phyloP scores from a whole-genome alignment of 441 rosid species.

The Eutrema salsugineum region DNA sequence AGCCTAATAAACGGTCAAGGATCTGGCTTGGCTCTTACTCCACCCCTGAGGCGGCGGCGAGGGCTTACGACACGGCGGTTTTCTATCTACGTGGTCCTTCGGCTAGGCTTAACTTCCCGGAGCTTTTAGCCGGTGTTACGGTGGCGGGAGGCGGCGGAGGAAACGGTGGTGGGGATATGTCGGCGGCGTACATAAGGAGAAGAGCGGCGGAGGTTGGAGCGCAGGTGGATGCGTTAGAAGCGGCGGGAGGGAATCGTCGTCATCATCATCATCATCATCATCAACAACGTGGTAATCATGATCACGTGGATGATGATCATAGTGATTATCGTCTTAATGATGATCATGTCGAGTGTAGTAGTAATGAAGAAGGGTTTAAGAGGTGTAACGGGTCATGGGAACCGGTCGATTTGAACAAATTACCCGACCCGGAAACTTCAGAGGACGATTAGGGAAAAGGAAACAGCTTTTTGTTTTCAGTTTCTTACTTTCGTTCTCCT shows the following conservation, averaged over 20 bases:
- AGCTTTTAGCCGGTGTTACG: slow-evolving; percentile 52
- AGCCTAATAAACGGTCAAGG: slow-evolving; percentile 78
- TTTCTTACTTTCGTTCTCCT: not conserved
- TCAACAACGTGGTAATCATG: slow-evolving; percentile 26
- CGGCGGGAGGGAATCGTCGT: slow-evolving; percentile 35
- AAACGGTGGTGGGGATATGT: slow-evolving; percentile 40
- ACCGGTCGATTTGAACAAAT: slow-evolving; percentile 73
- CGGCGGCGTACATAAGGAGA: slow-evolving; percentile 77
- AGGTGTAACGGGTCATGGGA: slow-evolving; percentile 31
- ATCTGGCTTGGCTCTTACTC: slow-evolving; percentile 91
- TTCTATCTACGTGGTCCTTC: slow-evolving; percentile 79
- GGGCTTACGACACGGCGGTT: slow-evolving; percentile 87
- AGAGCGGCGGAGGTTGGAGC: slow-evolving; percentile 90
- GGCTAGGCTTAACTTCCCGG: slow-evolving; percentile 83
- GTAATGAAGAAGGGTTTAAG: slow-evolving; percentile 30
- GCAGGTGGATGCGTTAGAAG: slow-evolving; percentile 65
- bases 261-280: not conserved
- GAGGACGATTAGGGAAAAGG: slow-evolving; percentile 33
- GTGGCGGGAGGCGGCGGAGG: slow-evolving; percentile 19
- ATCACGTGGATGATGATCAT: slow-evolving; percentile 10
- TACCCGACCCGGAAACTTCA: slow-evolving; percentile 59
- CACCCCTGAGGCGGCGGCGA: slow-evolving; percentile 77
- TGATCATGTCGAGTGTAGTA: slow-evolving; percentile 22
- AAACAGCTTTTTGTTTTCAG: not conserved
- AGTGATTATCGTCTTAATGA: slow-evolving; percentile 16